Conservation (phyloP, 108 stramenopile species). For the Cylindrotheca closterium region DNA sequence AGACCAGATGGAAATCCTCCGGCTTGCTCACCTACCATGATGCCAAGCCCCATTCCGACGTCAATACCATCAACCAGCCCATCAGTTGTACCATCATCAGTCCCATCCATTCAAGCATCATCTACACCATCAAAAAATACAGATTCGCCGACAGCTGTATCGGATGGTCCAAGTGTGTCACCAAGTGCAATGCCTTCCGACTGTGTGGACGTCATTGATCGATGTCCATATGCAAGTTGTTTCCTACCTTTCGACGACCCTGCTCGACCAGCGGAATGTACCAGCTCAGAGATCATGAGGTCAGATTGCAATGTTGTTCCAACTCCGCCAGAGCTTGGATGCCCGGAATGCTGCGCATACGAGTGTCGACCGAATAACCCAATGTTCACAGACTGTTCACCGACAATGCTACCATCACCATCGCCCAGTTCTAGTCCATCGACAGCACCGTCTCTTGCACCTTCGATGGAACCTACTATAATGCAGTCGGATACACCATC, state of each 20-base stretch:
- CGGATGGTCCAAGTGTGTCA: background rate
- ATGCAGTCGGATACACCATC: background rate
- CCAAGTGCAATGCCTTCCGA: background rate
- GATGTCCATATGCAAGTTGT: background rate
- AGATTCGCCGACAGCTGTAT: background rate
- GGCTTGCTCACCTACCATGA: background rate
- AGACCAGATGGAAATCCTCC: background rate
- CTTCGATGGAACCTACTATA: slow-evolving; percentile 2
- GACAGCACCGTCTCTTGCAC: background rate
- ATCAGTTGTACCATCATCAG: background rate
- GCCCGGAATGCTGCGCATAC: background rate
- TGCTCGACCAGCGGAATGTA: background rate
- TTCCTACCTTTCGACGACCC: background rate
- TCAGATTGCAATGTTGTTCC: background rate
- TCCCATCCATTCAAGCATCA: background rate
- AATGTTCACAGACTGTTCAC: background rate
- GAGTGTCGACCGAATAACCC: background rate
- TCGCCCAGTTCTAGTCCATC: background rate
- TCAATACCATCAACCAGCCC: background rate
- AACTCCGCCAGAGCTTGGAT: background rate
- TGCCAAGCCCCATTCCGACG: background rate
- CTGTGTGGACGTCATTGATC: background rate
- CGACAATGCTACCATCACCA: background rate
- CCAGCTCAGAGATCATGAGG: background rate
- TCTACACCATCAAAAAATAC: background rate